Evolutionary conservation across 495 filamentous ascomycete genomes (phyloP).

Genomic region (Penicillium egyptiacum): DNA sequence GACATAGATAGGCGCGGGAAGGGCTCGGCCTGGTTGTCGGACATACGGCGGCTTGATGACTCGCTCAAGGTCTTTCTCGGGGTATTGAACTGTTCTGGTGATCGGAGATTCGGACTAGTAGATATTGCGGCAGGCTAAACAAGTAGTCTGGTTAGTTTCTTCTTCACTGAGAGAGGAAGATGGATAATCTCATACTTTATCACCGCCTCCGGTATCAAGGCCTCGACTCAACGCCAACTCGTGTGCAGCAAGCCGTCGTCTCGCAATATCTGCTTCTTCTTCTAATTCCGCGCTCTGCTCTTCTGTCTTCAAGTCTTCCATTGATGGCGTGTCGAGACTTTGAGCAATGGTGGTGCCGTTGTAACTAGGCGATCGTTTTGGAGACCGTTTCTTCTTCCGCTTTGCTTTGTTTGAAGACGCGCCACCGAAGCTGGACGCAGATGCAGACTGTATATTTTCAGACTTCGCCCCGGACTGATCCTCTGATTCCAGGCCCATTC

Average conservation of each 20-base stretch:
- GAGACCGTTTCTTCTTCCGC: conserved; percentile 31
- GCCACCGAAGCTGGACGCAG: conserved; percentile 53
- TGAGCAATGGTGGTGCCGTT: conserved; percentile 18
- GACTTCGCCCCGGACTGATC: conserved; percentile 71
- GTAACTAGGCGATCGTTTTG: conserved; percentile 26
- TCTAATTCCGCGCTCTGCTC: conserved; percentile 66
- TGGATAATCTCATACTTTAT: conserved; percentile 9
- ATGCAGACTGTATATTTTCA: conserved; percentile 60
- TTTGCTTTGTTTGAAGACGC: conserved; percentile 49
- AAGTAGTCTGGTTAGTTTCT: conserved; percentile 10
- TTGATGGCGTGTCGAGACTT: conserved; percentile 47
- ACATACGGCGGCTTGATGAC: conserved; percentile 21
- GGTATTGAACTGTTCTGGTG: conserved; percentile 5
- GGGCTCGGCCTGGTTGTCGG: conserved; percentile 35
- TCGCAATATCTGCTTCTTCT: conserved; percentile 70
- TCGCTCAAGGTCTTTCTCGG: conserved; percentile 15
- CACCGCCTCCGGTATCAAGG: conserved; percentile 36
- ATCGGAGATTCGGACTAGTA: conserved; percentile 8
- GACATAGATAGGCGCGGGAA: conserved; percentile 37
- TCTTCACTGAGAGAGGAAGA: neutral
- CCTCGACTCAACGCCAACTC: conserved; percentile 71
- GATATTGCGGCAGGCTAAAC: conserved; percentile 15
- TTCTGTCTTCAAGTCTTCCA: conserved; percentile 73
- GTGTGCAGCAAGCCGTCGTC: conserved; percentile 69
- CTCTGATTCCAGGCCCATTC: conserved; percentile 59